These are phyloP conservation scores for Thraustochytrium sp. DNA, from an alignment of 352 stramenopile genomes.

Conservation along the genomic window DNA sequence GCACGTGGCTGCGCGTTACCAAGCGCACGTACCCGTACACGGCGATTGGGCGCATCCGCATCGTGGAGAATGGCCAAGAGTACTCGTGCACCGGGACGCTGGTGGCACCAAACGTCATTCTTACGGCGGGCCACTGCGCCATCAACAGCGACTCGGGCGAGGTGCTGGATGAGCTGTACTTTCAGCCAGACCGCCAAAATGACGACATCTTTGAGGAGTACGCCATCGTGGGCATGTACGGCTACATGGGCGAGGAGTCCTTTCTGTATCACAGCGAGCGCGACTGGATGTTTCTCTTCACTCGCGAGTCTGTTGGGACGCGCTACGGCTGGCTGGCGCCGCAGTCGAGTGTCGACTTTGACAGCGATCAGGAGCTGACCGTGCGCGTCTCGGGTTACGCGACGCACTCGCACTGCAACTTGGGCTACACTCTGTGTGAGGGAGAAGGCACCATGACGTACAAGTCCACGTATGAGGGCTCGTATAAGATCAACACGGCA, in stretches of 20 bases:
- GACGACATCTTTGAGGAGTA: conserved; percentile 6
- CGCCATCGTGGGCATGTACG: conserved; percentile 14
- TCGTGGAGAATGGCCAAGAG: conserved; percentile 30
- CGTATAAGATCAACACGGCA: not conserved
- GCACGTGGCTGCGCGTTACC: not conserved
- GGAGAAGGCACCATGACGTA: not conserved
- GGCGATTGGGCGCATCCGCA: conserved; percentile 14
- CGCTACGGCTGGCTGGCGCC: not conserved
- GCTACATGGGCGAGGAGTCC: not conserved
- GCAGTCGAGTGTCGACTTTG: not conserved
- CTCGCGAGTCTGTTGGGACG: not conserved
- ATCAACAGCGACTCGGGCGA: not conserved
- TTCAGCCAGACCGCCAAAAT: not conserved
- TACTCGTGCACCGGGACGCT: conserved; percentile 26
- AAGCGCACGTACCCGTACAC: conserved; percentile 30
- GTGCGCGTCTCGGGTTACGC: not conserved
- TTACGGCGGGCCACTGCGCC: conserved; percentile 22
- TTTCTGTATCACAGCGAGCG: not conserved
- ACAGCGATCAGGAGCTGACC: not conserved
- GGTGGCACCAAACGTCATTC: conserved; percentile 4
- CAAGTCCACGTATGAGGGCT: not conserved
- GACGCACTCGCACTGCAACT: not conserved
- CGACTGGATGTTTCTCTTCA: conserved; percentile 32
- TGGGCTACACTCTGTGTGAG: not conserved
- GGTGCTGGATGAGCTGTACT: not conserved